Conservation (phyloP, 768 basidiomycete genomes). For the Candolleomyces efflorescens region DNA sequence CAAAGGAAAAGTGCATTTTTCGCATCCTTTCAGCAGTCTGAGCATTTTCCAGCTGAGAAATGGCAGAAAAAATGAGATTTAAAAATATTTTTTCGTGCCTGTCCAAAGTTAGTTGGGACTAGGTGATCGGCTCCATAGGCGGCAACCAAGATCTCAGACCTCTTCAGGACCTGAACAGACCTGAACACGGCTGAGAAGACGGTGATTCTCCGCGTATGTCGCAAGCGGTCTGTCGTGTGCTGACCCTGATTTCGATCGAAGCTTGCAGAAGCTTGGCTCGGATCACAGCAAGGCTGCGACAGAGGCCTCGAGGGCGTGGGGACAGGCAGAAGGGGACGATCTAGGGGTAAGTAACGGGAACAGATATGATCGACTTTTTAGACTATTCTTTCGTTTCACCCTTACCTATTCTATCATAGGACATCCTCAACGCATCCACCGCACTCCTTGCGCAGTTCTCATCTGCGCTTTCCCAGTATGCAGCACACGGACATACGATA, state of each 20-base stretch:
- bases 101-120: too few species aligned
- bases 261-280: slow-evolving; percentile 59
- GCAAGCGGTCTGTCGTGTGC: background rate
- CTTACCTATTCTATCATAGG: slow-evolving; percentile 35
- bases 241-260: slow-evolving; percentile 18
- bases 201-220: slow-evolving; percentile 65
- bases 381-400: background rate
- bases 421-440: slow-evolving; percentile 68
- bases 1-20: too few species aligned
- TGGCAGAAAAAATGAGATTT: too few species aligned
- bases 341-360: slow-evolving; percentile 68
- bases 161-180: slow-evolving; percentile 87
- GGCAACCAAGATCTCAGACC: slow-evolving; percentile 75
- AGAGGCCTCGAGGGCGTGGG: slow-evolving; percentile 72
- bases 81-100: too few species aligned
- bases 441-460: slow-evolving; percentile 66
- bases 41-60: too few species aligned
- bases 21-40: too few species aligned
- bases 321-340: slow-evolving; percentile 78
- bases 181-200: slow-evolving; percentile 86
- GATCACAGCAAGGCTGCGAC: slow-evolving; percentile 68
- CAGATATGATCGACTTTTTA: too few species aligned
- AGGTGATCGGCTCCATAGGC: slow-evolving; percentile 65
- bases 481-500: slow-evolving; percentile 64
- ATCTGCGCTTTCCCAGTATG: slow-evolving; percentile 62